Conservation (phyloP, 306 rosid genomes). For the Quercus gilva region DNA sequence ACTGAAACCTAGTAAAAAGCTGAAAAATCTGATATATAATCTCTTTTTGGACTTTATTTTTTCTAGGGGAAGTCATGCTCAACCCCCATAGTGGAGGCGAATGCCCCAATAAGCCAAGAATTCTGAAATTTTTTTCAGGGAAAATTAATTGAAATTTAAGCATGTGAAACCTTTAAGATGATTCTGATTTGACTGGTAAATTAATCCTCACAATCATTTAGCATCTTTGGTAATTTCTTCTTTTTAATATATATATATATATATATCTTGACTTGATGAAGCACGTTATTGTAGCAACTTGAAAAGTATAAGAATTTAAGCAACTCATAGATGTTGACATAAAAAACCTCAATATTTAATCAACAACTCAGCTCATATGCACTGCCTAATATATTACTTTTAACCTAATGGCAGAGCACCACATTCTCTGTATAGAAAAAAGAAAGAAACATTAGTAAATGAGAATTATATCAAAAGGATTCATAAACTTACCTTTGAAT, state of each 20-base stretch:
- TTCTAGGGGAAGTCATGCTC: too few species aligned
- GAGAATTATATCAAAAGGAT: not conserved
- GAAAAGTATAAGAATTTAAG: not conserved
- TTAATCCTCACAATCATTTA: not conserved
- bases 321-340: not conserved
- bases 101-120: too few species aligned
- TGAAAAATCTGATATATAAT: too few species aligned
- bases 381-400: not conserved
- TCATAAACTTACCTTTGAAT: conserved; percentile 37
- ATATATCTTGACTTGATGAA: not conserved
- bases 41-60: too few species aligned
- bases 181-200: not conserved
- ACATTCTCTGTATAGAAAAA: not conserved
- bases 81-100: too few species aligned
- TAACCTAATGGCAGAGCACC: not conserved
- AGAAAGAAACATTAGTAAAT: conserved; percentile 5
- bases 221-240: not conserved
- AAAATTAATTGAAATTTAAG: too few species aligned
- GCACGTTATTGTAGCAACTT: not conserved
- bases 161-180: not conserved
- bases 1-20: too few species aligned
- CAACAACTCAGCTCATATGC: not conserved
- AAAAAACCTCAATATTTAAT: not conserved
- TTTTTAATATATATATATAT: not conserved
- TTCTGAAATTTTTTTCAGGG: too few species aligned